Percentiles rank a stretch among this genome's conserved stretches.
Evolutionary conservation across 208 protist species (phyloP).

Genomic region (Leptomonas pyrrhocoris): DNA sequence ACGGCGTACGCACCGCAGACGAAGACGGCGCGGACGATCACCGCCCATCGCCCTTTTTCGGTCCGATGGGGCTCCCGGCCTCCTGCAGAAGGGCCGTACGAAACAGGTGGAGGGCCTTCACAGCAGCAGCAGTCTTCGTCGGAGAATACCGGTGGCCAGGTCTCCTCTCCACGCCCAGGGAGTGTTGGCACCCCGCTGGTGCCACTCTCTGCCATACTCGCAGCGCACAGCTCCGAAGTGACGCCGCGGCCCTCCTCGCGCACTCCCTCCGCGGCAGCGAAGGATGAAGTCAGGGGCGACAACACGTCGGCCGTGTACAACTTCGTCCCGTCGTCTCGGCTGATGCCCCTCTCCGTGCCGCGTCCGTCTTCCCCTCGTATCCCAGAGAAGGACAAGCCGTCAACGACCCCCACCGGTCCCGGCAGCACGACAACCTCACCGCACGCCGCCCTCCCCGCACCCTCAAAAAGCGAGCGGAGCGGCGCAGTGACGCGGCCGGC

Average conservation of each 20-base stretch:
- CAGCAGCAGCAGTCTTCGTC: not conserved
- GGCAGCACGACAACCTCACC: not conserved
- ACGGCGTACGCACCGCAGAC: not conserved
- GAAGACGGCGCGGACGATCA: no score
- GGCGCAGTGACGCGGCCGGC: not conserved
- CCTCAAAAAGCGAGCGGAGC: not conserved
- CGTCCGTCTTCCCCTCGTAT: not conserved
- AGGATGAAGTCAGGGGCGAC: not conserved
- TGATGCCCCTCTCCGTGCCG: slow-evolving; percentile 7
- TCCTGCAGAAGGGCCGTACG: not conserved
- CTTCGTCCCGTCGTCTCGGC: not conserved
- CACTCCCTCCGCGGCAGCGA: not conserved
- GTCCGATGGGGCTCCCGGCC: not conserved
- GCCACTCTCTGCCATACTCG: not conserved
- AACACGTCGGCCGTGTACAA: not conserved
- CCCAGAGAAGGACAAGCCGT: not conserved
- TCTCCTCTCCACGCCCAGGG: no score
- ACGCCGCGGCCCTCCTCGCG: not conserved
- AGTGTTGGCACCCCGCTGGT: not conserved
- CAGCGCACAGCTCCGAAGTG: not conserved
- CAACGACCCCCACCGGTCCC: not conserved
- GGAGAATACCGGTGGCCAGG: not conserved
- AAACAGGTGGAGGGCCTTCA: no score
- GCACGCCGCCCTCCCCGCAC: not conserved
- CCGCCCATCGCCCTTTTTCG: slow-evolving; percentile 6